Evolutionary conservation across 2,329 filamentous ascomycete genomes (phyloP).

Genomic region (Coccinonectria pachysandricola): DNA sequence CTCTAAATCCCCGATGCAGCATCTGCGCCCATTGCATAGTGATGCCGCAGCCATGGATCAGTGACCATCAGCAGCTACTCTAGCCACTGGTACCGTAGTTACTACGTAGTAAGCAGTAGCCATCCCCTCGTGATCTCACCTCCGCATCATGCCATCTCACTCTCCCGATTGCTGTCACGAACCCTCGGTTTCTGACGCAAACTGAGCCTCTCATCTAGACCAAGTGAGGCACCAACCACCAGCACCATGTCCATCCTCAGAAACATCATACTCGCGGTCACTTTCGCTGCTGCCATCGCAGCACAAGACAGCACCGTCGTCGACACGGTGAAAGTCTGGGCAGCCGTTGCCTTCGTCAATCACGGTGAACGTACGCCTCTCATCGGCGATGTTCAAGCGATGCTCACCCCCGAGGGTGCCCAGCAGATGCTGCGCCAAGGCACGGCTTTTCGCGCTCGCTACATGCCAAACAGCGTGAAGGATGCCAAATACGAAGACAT

Average conservation of each 20-base stretch:
- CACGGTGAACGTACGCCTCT: constrained; percentile 45
- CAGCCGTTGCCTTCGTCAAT: constrained; percentile 36
- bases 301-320: constrained; percentile 26
- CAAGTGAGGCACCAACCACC: constrained; percentile 1
- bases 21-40: no score
- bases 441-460: constrained; percentile 36
- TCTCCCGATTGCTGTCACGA: no score
- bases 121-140: no score
- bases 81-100: no score
- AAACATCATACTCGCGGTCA: constrained; percentile 5
- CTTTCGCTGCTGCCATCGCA: constrained; percentile 13
- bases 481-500: constrained; percentile 17
- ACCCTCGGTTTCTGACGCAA: no score
- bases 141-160: no score
- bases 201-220: background rate
- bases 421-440: constrained; percentile 42
- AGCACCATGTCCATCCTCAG: constrained; percentile 12
- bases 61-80: no score
- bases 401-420: constrained; percentile 43
- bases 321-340: constrained; percentile 34
- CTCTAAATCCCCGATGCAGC: no score
- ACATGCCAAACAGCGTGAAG: constrained; percentile 25
- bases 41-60: no score
- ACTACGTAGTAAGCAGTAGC: no score
- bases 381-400: constrained; percentile 15